Evolutionary conservation across 2,329 filamentous ascomycete species (phyloP), one percentile per base, ranked within the genome.

Genomic region (Cyclaneusma minus): DNA sequence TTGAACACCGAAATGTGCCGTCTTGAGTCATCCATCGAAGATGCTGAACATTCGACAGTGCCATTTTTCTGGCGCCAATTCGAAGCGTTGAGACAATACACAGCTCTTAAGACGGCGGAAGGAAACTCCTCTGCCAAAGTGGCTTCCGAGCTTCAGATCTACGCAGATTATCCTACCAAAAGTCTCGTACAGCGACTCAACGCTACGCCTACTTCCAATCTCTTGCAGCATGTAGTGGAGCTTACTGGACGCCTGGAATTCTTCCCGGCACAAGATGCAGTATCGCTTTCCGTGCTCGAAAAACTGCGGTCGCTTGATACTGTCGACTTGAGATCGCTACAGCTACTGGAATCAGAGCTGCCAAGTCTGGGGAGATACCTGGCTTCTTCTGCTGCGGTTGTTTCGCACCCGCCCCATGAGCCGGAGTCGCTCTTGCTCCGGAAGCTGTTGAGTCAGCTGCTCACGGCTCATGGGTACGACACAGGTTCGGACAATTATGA

Each of bases 321-420:
- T 13, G 66, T 73, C 1, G 64, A 55, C 23, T 51, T 83, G 20
- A 61, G 61, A 23, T 67, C 70, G 21, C 51, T 83, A 24, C 58
- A 64, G 22, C 56, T 76, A 11, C 55, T 83, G 1, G 71, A 79
- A 45, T 54, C 58, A 2, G 77, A 83, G 41, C 50, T 80, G 25
- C 68, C 70, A 6, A 54, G 64, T 3, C 52, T 80, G 32, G 68
- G 67, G 7, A 57, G 58, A 22, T 61, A 68, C 29, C 39, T 78
- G 14, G 51, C 62, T 18, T 56, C 67, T 31, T 61, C 60, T 28
- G 41, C 51, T 16, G 50, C 65, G 14, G 47, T 76, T 49, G 10
- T 20, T 7, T 20, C 18, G 18, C 7, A 20, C 18, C 18, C 18
- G 18, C 18, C 11, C 11, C 8, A n/a, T n/a, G n/a, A n/a, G n/a